Evolutionary conservation across 2,329 filamentous ascomycete species (phyloP).

Genomic region (Fusarium bulbicola): DNA sequence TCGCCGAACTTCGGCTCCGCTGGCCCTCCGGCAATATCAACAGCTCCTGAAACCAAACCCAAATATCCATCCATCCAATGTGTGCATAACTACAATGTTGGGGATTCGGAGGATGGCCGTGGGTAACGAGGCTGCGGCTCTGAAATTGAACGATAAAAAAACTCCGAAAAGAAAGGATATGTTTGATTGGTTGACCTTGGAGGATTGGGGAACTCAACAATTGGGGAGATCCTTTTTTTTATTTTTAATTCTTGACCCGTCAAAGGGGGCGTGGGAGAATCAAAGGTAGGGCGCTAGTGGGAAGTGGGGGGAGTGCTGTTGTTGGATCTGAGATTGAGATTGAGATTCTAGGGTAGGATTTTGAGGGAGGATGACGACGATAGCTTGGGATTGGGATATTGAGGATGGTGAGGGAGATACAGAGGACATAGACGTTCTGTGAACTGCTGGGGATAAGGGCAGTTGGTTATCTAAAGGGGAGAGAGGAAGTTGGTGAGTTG

Average conservation of each 20-base stretch:
- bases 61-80: neutral
- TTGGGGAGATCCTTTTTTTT: slow-evolving; percentile 39
- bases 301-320: slow-evolving; percentile 13
- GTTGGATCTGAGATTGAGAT: slow-evolving; percentile 12
- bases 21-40: neutral
- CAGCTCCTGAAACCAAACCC: neutral
- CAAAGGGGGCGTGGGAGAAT: slow-evolving; percentile 22
- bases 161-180: neutral
- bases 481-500: neutral
- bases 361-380: neutral
- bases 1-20: slow-evolving; percentile 22
- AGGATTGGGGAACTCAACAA: slow-evolving; percentile 45
- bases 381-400: neutral
- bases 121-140: slow-evolving; percentile 36
- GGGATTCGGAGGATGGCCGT: slow-evolving; percentile 41
- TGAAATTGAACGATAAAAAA: slow-evolving; percentile 15
- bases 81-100: slow-evolving; percentile 28
- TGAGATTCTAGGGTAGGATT: slow-evolving; percentile 5
- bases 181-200: slow-evolving; percentile 28
- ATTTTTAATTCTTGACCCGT: neutral
- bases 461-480: neutral
- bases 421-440: fast-evolving
- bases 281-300: slow-evolving; percentile 38
- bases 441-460: slow-evolving; percentile 5
- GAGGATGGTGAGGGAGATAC: neutral